These are phyloP conservation scores for Abrus precatorius DNA, from an alignment of 306 rosid species.

Conservation along the genomic window DNA sequence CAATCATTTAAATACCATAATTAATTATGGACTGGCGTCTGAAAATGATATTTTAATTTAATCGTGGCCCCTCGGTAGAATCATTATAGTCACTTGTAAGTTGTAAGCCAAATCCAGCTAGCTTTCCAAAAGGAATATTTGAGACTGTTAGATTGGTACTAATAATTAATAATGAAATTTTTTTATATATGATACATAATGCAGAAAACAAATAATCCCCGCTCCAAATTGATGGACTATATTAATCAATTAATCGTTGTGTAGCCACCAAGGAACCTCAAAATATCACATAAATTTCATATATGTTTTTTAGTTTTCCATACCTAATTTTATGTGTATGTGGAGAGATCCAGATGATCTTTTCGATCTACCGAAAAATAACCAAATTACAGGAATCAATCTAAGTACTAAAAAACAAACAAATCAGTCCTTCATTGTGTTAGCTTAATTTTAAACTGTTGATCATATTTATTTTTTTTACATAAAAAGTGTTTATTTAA, in stretches of 20 bases:
- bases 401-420: no score
- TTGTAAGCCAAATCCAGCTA: neutral
- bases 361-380: no score
- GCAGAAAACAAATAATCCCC: no score
- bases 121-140: neutral
- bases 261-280: neutral
- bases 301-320: neutral
- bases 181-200: neutral
- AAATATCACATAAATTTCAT: neutral
- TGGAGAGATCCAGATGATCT: no score
- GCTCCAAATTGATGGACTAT: neutral
- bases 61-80: neutral
- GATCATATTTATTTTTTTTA: no score
- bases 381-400: no score
- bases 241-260: neutral
- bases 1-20: neutral
- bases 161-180: neutral
- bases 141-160: neutral
- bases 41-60: neutral
- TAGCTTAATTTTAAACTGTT: no score
- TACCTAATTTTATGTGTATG: neutral
- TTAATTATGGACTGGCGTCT: neutral
- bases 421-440: no score
- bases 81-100: neutral
- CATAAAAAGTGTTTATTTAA: no score